These are phyloP conservation scores for Suillus cothurnatus DNA, from an alignment of 768 basidiomycete genomes.

Conservation along the genomic window DNA sequence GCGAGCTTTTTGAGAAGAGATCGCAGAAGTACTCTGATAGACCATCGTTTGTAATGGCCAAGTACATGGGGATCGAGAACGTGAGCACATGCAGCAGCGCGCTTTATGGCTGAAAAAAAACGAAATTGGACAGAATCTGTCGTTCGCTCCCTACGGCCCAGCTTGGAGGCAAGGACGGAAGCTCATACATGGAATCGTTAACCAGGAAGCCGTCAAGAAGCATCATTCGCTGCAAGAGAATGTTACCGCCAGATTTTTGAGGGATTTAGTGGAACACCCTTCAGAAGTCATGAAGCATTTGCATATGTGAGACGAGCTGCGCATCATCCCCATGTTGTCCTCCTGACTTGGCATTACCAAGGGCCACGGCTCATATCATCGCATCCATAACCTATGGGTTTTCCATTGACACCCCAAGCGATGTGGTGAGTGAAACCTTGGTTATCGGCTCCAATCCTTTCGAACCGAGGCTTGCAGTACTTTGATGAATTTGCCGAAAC, in stretches of 20 bases:
- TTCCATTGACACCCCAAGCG: slow-evolving; percentile 5
- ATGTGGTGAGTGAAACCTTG: neutral
- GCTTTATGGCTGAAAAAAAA: neutral
- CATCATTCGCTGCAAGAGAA: slow-evolving; percentile 10
- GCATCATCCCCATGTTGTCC: neutral
- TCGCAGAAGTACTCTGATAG: slow-evolving; percentile 24
- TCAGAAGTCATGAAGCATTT: slow-evolving; percentile 8
- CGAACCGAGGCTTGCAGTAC: neutral
- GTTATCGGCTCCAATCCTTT: neutral
- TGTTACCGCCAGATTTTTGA: slow-evolving; percentile 8
- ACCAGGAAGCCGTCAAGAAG: slow-evolving; percentile 10
- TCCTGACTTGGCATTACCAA: neutral
- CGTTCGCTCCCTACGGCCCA: slow-evolving; percentile 19
- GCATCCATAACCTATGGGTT: slow-evolving; percentile 12
- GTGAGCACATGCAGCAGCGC: neutral
- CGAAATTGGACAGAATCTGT: neutral
- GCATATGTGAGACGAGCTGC: slow-evolving; percentile 4
- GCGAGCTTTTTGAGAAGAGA: slow-evolving; percentile 33
- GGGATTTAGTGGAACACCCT: slow-evolving; percentile 10
- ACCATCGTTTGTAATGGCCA: slow-evolving; percentile 12
- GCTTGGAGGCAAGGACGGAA: slow-evolving; percentile 16
- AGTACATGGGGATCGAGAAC: slow-evolving; percentile 11
- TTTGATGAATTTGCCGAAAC: slow-evolving; percentile 9
- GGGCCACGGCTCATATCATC: slow-evolving; percentile 11
- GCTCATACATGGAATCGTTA: slow-evolving; percentile 5